These are phyloP conservation scores for Fusarium sp. DNA, from an alignment of 2,329 filamentous ascomycete species.

Conservation along the genomic window DNA sequence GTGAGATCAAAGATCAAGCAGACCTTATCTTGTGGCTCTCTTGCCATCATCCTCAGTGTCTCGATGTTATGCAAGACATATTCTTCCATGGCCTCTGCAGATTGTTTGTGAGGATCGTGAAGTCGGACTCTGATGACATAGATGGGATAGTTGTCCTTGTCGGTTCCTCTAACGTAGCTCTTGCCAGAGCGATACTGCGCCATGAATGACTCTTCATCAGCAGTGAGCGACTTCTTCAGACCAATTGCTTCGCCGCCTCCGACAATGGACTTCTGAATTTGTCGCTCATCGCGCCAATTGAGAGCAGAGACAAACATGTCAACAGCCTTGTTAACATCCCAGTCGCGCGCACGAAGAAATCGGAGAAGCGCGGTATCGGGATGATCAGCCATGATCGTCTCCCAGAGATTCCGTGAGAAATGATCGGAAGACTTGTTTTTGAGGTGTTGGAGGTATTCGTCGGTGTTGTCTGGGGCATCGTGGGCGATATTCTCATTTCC, in stretches of 20 bases:
- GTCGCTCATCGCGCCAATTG: slow-evolving; percentile 52
- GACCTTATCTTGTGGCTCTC: slow-evolving; percentile 32
- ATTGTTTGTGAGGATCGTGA: slow-evolving; percentile 48
- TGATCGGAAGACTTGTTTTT: slow-evolving; percentile 23
- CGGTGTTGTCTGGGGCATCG: background rate
- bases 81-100: slow-evolving; percentile 50
- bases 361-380: slow-evolving; percentile 55
- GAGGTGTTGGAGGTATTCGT: slow-evolving; percentile 5
- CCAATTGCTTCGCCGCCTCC: slow-evolving; percentile 50
- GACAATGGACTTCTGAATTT: slow-evolving; percentile 50
- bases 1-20: slow-evolving; percentile 77
- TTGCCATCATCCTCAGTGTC: slow-evolving; percentile 48
- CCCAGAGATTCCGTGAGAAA: slow-evolving; percentile 30
- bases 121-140: slow-evolving; percentile 50
- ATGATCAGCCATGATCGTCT: slow-evolving; percentile 45
- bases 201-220: slow-evolving; percentile 52
- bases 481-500: slow-evolving; percentile 9
- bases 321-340: slow-evolving; percentile 54
- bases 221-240: slow-evolving; percentile 33
- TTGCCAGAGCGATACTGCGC: slow-evolving; percentile 54
- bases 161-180: slow-evolving; percentile 52
- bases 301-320: slow-evolving; percentile 54
- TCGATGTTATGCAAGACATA: slow-evolving; percentile 57
- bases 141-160: slow-evolving; percentile 52
- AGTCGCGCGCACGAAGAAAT: slow-evolving; percentile 56